Conservation (phyloP, 805 yeast species). For the Komagataella pseudopastoris region DNA sequence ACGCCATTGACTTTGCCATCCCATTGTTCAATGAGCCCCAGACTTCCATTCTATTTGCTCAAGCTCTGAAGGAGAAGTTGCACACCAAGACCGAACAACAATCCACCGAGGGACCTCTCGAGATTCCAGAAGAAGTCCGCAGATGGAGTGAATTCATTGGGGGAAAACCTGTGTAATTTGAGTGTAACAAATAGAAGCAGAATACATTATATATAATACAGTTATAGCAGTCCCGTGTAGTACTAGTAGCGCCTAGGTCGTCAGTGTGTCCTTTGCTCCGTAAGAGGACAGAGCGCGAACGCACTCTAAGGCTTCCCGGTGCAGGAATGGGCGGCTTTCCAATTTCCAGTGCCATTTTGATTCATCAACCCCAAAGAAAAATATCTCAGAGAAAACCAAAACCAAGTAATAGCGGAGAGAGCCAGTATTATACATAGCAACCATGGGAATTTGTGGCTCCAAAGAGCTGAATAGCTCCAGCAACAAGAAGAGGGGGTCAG, state of each 20-base stretch:
- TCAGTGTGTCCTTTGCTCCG: not conserved
- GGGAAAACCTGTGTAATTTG: slow-evolving; percentile 61
- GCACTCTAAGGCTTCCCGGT: not conserved
- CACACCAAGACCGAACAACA: slow-evolving; percentile 34
- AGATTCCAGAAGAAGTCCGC: slow-evolving; percentile 73
- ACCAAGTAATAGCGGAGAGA: not conserved
- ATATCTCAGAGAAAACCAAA: not conserved
- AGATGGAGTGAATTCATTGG: slow-evolving; percentile 98
- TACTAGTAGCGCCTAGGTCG: not conserved
- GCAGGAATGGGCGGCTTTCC: not conserved
- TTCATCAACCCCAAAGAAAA: not conserved
- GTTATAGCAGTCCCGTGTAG: not conserved
- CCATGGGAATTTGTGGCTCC: slow-evolving; percentile 9
- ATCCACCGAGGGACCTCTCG: slow-evolving; percentile 21
- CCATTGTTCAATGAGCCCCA: slow-evolving; percentile 96
- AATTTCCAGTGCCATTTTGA: not conserved
- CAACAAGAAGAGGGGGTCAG: not conserved
- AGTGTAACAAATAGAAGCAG: not conserved
- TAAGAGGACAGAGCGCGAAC: not conserved
- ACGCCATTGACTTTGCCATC: slow-evolving; percentile 95
- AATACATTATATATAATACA: not conserved
- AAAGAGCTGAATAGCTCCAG: slow-evolving; percentile 4
- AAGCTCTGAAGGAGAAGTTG: slow-evolving; percentile 64
- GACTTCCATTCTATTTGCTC: slow-evolving; percentile 78
- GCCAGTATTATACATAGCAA: not conserved